These are phyloP conservation scores for Volvox carteri DNA, from an alignment of 163 green algal genomes.

Conservation along the genomic window DNA sequence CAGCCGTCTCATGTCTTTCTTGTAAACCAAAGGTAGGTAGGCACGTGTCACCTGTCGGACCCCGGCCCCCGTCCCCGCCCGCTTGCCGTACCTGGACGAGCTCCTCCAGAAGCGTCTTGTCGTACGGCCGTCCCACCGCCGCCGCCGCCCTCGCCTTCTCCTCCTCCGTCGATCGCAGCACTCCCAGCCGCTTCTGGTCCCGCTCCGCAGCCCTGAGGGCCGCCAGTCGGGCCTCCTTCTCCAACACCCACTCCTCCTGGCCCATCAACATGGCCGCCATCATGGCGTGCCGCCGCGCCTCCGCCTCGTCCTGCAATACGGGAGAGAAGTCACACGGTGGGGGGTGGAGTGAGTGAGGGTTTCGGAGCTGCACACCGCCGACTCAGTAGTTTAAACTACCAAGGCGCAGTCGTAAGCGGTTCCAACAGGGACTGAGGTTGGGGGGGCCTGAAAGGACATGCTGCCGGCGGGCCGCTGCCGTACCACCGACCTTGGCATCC, in stretches of 20 bases:
- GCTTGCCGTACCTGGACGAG: constrained; percentile 7
- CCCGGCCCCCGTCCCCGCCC: no score
- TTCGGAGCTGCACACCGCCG: no score
- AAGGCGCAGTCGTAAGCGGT: no score
- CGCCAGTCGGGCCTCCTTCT: constrained; percentile 39
- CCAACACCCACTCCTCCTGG: constrained; percentile 54
- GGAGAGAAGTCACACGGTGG: no score
- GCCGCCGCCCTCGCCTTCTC: constrained; percentile 20
- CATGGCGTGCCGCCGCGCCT: constrained; percentile 30
- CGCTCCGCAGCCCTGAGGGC: constrained; percentile 33
- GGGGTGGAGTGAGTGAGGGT: no score
- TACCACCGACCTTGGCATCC: constrained; percentile 23
- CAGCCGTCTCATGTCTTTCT: no score
- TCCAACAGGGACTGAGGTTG: no score
- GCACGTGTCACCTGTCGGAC: no score
- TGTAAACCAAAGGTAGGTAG: no score
- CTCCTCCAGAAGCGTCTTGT: constrained; percentile 26
- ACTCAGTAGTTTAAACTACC: no score
- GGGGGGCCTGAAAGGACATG: no score
- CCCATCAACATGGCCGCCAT: constrained; percentile 48
- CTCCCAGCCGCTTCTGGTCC: constrained; percentile 25
- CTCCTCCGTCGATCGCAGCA: constrained; percentile 34
- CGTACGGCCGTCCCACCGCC: neutral
- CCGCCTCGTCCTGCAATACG: constrained; percentile 37
- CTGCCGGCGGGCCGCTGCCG: no score